These are phyloP conservation scores for Neurospora sp. DNA, from an alignment of 495 filamentous ascomycete genomes.

Conservation along the genomic window DNA sequence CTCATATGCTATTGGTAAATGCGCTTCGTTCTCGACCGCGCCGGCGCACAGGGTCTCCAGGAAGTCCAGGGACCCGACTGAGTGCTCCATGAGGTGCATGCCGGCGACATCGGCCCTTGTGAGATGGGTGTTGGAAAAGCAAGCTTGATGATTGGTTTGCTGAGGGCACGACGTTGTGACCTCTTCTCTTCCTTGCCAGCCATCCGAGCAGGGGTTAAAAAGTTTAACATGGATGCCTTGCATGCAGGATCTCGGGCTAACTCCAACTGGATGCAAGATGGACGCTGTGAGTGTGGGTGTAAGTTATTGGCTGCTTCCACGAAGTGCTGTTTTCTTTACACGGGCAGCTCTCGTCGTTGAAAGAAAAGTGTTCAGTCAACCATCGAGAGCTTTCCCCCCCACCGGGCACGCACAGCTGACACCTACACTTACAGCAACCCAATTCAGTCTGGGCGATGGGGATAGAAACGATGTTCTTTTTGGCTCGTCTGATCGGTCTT, in stretches of 20 bases:
- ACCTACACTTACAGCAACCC: background rate
- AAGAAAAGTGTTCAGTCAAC: background rate
- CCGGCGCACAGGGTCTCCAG: background rate
- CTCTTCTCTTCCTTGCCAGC: background rate
- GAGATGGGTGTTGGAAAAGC: conserved; percentile 18
- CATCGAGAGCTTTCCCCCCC: background rate
- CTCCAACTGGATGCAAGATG: conserved; percentile 16
- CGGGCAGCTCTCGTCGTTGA: conserved; percentile 10
- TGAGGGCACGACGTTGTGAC: conserved; percentile 6
- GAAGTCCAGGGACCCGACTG: background rate
- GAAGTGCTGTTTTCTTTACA: conserved; percentile 17
- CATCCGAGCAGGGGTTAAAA: conserved; percentile 11
- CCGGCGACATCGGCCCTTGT: conserved; percentile 25
- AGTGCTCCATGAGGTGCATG: background rate
- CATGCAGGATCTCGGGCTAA: conserved; percentile 27
- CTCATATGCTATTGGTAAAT: background rate
- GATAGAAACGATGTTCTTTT: background rate
- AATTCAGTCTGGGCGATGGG: background rate
- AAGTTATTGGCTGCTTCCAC: conserved; percentile 8
- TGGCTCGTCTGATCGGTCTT: background rate
- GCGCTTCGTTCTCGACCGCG: background rate
- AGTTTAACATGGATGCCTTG: conserved; percentile 15
- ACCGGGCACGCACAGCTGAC: background rate
- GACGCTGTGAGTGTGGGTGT: conserved; percentile 21
- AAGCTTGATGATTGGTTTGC: conserved; percentile 18